These are phyloP conservation scores for Cucurbita ficifolia DNA, from an alignment of 306 rosid genomes.

Conservation along the genomic window DNA sequence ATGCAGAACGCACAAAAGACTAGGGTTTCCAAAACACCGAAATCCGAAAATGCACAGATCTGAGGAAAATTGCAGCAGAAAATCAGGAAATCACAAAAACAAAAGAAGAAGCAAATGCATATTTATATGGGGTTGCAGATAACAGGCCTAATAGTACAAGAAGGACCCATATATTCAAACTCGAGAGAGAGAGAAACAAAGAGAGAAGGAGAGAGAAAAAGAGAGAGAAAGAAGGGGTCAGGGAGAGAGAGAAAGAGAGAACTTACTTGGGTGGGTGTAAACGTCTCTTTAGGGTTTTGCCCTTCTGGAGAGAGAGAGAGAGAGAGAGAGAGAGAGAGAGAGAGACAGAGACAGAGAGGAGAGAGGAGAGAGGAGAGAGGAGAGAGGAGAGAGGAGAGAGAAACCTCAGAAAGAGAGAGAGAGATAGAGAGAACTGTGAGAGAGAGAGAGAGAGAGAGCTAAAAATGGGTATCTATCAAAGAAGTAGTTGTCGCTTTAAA, in stretches of 20 bases:
- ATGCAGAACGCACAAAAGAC: neutral
- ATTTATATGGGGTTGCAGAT: slow-evolving; percentile 28
- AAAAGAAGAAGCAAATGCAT: slow-evolving; percentile 1
- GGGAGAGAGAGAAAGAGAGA: slow-evolving; percentile 20
- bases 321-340: slow-evolving; percentile 13
- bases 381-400: slow-evolving; percentile 33
- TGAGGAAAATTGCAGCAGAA: neutral
- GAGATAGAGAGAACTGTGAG: slow-evolving; percentile 16
- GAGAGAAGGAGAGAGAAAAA: slow-evolving; percentile 9
- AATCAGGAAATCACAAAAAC: slow-evolving; percentile 6
- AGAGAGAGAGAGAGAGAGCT: slow-evolving; percentile 29
- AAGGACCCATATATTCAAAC: slow-evolving; percentile 80
- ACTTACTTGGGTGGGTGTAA: slow-evolving; percentile 98
- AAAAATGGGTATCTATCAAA: slow-evolving; percentile 14
- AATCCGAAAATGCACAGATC: slow-evolving; percentile 3
- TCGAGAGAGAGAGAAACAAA: slow-evolving; percentile 20
- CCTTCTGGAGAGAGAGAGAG: slow-evolving; percentile 94
- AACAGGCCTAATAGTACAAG: slow-evolving; percentile 42
- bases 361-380: slow-evolving; percentile 48
- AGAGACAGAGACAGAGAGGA: slow-evolving; percentile 10
- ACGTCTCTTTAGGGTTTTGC: slow-evolving; percentile 98
- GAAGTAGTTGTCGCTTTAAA: slow-evolving; percentile 11
- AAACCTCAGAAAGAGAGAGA: slow-evolving; percentile 32
- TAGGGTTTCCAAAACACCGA: neutral
- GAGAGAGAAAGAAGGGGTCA: slow-evolving; percentile 19